These are phyloP conservation scores for Pelargonium australe DNA, from an alignment of 441 rosid species.

Conservation along the genomic window DNA sequence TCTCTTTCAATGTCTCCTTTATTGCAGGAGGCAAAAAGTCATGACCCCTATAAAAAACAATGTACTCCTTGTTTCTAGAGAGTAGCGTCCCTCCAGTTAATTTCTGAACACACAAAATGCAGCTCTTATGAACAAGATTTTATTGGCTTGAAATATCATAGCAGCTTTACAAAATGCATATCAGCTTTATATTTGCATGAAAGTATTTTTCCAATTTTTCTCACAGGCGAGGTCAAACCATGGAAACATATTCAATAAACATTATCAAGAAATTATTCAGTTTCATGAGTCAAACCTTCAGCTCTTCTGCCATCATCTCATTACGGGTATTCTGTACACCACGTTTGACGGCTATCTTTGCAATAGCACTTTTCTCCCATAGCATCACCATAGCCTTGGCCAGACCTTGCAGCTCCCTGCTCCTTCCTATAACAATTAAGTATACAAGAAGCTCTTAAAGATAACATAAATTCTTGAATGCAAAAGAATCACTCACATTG, in stretches of 20 bases:
- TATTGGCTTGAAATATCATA: neutral
- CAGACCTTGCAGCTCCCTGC: conserved; percentile 73
- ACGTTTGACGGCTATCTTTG: conserved; percentile 87
- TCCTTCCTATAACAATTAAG: conserved; percentile 51
- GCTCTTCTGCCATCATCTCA: conserved; percentile 95
- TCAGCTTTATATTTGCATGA: neutral
- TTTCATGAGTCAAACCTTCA: conserved; percentile 44
- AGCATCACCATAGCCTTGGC: conserved; percentile 79
- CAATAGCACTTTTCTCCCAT: conserved; percentile 74
- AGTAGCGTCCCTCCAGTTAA: conserved; percentile 79
- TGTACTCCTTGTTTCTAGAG: conserved; percentile 81
- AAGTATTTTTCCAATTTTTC: neutral
- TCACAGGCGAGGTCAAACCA: neutral
- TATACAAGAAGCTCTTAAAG: conserved; percentile 15
- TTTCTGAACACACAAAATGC: conserved; percentile 41
- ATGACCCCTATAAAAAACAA: conserved; percentile 88
- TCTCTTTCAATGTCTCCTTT: conserved; percentile 48
- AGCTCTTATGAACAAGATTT: conserved; percentile 18
- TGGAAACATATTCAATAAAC: neutral
- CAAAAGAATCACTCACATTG: conserved; percentile 4
- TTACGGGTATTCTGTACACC: conserved; percentile 69
- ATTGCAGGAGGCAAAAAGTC: conserved; percentile 80
- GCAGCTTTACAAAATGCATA: neutral
- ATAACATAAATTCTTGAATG: conserved; percentile 11
- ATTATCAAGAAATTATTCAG: neutral